Percentiles rank a stretch among this genome's conserved stretches.
Evolutionary conservation across 371 early-diverging fungal genomes (phyloP).

Genomic region (Dichotomocladium elegans): DNA sequence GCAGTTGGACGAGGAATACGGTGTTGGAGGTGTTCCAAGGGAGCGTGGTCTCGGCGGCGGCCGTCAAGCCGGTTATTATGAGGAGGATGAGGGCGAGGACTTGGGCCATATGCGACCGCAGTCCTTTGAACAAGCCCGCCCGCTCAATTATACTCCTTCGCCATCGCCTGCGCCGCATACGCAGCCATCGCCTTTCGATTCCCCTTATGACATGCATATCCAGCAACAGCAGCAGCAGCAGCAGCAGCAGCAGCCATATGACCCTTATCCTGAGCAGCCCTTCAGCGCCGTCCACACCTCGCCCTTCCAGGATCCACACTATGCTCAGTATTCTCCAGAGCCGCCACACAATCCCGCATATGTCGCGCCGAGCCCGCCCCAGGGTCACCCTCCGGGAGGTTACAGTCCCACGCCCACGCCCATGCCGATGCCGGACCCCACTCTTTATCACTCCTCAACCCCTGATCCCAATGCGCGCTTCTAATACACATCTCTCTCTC

Average conservation of each 20-base stretch:
- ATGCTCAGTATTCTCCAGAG: conserved; percentile 5
- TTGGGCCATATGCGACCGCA: conserved; percentile 15
- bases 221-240: conserved; percentile 3
- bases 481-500: too few relatives aligned
- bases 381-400: not conserved
- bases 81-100: conserved; percentile 11
- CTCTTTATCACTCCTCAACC: conserved; percentile 7
- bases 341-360: not conserved
- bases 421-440: conserved; percentile 16
- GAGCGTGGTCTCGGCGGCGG: too few relatives aligned
- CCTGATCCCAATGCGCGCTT: too few relatives aligned
- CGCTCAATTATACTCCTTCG: conserved; percentile 6
- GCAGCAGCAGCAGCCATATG: not conserved
- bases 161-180: not conserved
- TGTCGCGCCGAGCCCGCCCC: conserved; percentile 2
- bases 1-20: not conserved
- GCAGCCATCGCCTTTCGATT: conserved; percentile 15
- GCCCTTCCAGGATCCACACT: conserved; percentile 7
- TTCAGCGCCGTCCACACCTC: conserved; percentile 2
- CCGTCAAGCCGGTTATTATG: conserved; percentile 7
- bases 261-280: not conserved
- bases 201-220: conserved; percentile 11
- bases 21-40: not conserved
- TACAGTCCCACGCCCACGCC: not conserved
- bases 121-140: conserved; percentile 19